Base-by-base conservation (phyloP, 495 filamentous ascomycete genomes). In the Clavariopsis aquatica region DNA sequence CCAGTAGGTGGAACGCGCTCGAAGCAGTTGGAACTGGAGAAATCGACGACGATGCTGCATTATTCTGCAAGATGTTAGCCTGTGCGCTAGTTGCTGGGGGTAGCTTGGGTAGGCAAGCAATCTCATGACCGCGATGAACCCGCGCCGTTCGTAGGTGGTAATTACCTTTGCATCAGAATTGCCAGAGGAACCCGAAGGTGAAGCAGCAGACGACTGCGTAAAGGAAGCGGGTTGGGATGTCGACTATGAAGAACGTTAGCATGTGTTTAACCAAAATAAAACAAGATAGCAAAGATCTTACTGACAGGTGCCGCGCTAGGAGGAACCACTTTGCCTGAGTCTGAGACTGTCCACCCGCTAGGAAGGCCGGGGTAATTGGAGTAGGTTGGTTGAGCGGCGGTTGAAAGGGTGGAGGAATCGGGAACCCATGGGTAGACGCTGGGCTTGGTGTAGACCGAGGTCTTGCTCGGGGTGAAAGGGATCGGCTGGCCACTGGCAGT, bases 321-420 rank as follows among this genome's bases (percentile, higher is more conserved):
- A 46, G 86, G 86, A 45, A 86, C 76, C 46, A 89, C 79, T 76
- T 88, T 90, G 62, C 90, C 87, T 51, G 84, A 83, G 52, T 83
- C 79, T 41, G 87, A 87, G 69, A 89, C 88, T 52, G 87, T 83
- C 89, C 89, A 95, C 23, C 88, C 89, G 65, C 78, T 82, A 19
- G 89, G 86, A 15, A 89, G 78, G 52, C 83, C 80, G 27, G 80
- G 78, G 56, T 80, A 79, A n/a, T 72, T 77, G 8, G 73, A 73
- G 45, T 82, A 72, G 5, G 80, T 76, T 12, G 73, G 76, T 9
- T 77, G 72, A 22, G 76, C 52, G 22, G 49, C 71, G 10, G 79
- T 75, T 13, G 75, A 62, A 29, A 80, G 60, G 8, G 74, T 78
- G 17, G 78, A 68, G 6, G 73, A 15, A 12, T 69, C 72, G 0